A percentile compares a stretch with the other conserved stretches of the same genome.
Conservation (phyloP, 2,329 filamentous ascomycete genomes). For the Blumeriella jaapii region DNA sequence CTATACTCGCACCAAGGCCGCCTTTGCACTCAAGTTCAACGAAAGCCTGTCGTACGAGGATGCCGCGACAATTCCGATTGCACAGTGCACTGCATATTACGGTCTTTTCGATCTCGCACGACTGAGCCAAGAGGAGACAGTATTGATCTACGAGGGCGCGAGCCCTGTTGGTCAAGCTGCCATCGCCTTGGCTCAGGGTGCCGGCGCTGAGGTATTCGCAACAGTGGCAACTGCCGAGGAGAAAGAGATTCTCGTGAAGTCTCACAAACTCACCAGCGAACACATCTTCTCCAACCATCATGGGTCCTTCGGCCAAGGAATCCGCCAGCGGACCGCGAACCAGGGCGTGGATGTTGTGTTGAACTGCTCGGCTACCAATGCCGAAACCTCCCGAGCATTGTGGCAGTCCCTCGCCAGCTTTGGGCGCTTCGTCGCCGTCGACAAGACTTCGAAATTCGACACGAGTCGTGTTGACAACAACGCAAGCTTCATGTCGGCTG, state of each 20-base stretch:
- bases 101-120: constrained; percentile 20
- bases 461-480: constrained; percentile 29
- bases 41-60: constrained; percentile 16
- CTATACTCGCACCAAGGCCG: constrained; percentile 15
- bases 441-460: constrained; percentile 23
- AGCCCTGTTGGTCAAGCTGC: constrained; percentile 28
- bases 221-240: constrained; percentile 19
- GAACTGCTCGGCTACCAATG: constrained; percentile 18
- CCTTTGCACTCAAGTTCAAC: constrained; percentile 14
- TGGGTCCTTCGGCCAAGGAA: constrained; percentile 17
- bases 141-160: constrained; percentile 29
- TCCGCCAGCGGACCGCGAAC: constrained; percentile 17
- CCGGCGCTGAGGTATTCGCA: constrained; percentile 21
- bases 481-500: constrained; percentile 32
- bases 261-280: constrained; percentile 13
- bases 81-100: constrained; percentile 22
- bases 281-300: constrained; percentile 14
- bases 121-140: constrained; percentile 19
- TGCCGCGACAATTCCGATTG: constrained; percentile 20
- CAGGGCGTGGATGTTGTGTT: constrained; percentile 25
- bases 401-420: constrained; percentile 29
- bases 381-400: constrained; percentile 19
- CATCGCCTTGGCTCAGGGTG: constrained; percentile 24
- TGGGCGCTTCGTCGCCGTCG: constrained; percentile 31
- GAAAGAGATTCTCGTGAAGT: constrained; percentile 17